Conservation (phyloP, 2,329 filamentous ascomycete genomes). For the Talaromyces rugulosus region DNA sequence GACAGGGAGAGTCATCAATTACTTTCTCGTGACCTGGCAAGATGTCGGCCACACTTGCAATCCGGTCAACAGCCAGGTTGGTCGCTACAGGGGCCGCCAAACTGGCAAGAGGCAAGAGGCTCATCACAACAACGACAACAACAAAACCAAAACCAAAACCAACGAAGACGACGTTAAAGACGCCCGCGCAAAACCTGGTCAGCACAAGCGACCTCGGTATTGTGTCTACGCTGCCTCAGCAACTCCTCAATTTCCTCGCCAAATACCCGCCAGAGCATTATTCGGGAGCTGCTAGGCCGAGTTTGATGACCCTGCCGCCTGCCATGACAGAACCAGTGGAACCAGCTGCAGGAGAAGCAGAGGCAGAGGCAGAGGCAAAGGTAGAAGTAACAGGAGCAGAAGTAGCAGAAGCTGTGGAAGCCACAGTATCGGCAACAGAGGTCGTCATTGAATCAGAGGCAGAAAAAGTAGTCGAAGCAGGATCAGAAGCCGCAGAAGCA, state of each 20-base stretch:
- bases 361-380: background rate
- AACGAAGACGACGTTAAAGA: background rate
- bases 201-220: background rate
- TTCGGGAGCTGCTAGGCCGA: slow-evolving; percentile 31
- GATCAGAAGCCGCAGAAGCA: slow-evolving; percentile 42
- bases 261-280: slow-evolving; percentile 71
- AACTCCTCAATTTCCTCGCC: slow-evolving; percentile 80
- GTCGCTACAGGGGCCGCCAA: background rate
- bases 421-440: background rate
- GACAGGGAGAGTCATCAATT: background rate
- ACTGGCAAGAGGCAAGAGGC: background rate
- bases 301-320: slow-evolving; percentile 15
- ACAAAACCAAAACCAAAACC: background rate
- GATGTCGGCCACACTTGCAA: slow-evolving; percentile 20
- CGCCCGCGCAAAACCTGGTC: background rate
- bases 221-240: slow-evolving; percentile 58
- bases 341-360: background rate
- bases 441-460: background rate
- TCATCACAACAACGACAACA: background rate
- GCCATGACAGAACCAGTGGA: slow-evolving; percentile 21
- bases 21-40: slow-evolving; percentile 1
- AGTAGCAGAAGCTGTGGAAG: background rate
- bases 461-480: background rate
- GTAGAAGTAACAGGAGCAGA: background rate
- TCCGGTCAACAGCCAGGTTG: slow-evolving; percentile 12